Conservation (phyloP, 306 rosid species). For the Spatholobus suberectus region DNA sequence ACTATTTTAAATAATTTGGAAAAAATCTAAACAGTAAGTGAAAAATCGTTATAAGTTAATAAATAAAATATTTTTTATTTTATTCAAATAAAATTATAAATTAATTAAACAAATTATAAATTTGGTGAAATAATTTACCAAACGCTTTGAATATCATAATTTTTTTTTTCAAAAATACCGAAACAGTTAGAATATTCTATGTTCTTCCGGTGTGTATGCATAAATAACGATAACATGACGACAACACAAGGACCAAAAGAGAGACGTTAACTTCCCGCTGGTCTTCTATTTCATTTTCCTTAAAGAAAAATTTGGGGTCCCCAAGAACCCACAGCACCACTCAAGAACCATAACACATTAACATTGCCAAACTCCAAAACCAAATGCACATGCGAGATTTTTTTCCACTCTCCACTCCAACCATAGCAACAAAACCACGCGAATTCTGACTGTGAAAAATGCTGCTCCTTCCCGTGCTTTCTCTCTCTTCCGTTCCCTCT, state of each 20-base stretch:
- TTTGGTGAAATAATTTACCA: too few species aligned
- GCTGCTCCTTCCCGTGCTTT: conserved; percentile 43
- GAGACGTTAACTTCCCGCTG: conserved; percentile 28
- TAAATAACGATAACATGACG: background rate
- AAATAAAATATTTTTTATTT: too few species aligned
- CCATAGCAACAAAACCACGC: background rate
- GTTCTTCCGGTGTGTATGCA: background rate
- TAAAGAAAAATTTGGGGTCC: conserved; percentile 15
- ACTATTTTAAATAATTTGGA: too few species aligned
- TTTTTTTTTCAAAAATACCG: too few species aligned
- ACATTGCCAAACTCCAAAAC: background rate
- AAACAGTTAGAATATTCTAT: too few species aligned
- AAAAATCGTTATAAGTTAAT: too few species aligned
- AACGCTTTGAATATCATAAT: too few species aligned
- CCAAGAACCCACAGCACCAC: background rate
- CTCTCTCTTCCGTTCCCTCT: conserved; percentile 38
- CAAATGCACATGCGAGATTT: background rate
- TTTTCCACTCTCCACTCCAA: background rate
- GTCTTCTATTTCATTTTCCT: background rate
- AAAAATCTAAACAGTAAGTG: too few species aligned
- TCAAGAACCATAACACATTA: background rate
- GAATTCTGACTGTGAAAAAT: conserved; percentile 24
- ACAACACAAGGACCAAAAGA: conserved; percentile 24
- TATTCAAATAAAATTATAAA: too few species aligned
- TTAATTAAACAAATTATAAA: too few species aligned